phyloP scores from a whole-genome alignment of 495 filamentous ascomycete species.

The Hyaloscypha variabilis region DNA sequence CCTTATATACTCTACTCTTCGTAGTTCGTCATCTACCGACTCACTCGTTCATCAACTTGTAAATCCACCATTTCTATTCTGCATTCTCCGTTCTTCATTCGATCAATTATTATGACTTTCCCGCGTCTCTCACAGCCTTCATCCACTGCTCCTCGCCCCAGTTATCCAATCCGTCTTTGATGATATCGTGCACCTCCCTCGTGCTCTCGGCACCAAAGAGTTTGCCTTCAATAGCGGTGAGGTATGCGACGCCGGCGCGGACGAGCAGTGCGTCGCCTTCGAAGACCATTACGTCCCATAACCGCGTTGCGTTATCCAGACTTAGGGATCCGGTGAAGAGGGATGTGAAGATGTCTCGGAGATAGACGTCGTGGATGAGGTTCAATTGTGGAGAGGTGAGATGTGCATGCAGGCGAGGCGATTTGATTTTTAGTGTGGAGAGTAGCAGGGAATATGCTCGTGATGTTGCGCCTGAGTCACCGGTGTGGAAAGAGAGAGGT shows the following conservation, averaged over 20 bases:
- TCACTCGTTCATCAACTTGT: background rate
- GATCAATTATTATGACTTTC: constrained; percentile 48
- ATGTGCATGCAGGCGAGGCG: constrained; percentile 68
- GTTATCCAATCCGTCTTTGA: constrained; percentile 27
- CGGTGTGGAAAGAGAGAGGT: constrained; percentile 83
- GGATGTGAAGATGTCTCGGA: constrained; percentile 51
- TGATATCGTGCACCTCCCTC: constrained; percentile 31
- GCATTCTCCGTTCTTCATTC: background rate
- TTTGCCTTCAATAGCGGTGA: constrained; percentile 57
- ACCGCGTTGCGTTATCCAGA: constrained; percentile 72
- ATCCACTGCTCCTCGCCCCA: constrained; percentile 73
- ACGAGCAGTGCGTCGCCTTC: constrained; percentile 86
- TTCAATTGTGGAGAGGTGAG: constrained; percentile 48
- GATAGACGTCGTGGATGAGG: constrained; percentile 52
- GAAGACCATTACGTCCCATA: constrained; percentile 96
- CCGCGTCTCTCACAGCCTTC: constrained; percentile 64
- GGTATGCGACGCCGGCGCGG: constrained; percentile 68
- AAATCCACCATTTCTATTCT: background rate
- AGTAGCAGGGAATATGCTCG: constrained; percentile 74
- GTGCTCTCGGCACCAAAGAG: constrained; percentile 52
- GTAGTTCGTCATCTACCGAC: background rate
- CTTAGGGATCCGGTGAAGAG: constrained; percentile 57
- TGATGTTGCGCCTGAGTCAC: constrained; percentile 70
- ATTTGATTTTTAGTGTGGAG: constrained; percentile 71
- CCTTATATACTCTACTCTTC: background rate